A percentile compares a stretch with the other conserved stretches of the same genome.
These are phyloP conservation scores for Camelina laxa DNA, from an alignment of 345 rosid genomes.

Conservation along the genomic window DNA sequence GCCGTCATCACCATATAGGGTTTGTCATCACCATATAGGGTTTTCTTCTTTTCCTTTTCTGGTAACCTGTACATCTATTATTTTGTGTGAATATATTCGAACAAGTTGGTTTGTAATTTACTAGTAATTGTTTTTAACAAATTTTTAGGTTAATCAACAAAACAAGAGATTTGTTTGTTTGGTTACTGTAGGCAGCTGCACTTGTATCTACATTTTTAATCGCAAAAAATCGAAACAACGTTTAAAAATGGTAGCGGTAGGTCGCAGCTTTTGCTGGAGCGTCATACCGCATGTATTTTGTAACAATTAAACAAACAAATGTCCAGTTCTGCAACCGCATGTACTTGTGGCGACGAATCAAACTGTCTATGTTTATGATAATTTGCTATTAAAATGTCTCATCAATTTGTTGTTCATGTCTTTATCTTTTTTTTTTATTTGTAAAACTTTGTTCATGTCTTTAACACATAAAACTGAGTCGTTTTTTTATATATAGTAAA, in stretches of 20 bases:
- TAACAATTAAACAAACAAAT: too few relatives aligned
- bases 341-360: too few relatives aligned
- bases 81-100: background rate
- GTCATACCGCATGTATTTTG: too few relatives aligned
- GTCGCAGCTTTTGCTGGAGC: too few relatives aligned
- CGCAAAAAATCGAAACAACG: too few relatives aligned
- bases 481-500: background rate
- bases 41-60: background rate
- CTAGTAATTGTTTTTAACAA: background rate
- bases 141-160: too few relatives aligned
- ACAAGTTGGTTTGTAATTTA: conserved; percentile 18
- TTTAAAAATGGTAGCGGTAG: too few relatives aligned
- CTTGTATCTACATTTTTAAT: too few relatives aligned
- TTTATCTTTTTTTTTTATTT: too few relatives aligned
- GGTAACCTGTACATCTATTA: conserved; percentile 2
- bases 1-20: background rate
- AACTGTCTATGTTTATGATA: conserved; percentile 5
- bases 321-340: too few relatives aligned
- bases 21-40: background rate
- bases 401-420: background rate
- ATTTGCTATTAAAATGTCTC: background rate
- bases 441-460: background rate
- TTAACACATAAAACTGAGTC: conserved; percentile 9
- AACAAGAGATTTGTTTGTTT: too few relatives aligned
- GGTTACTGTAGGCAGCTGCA: too few relatives aligned